Base-by-base conservation (phyloP, 345 rosid species). In the Theobroma cacao region DNA sequence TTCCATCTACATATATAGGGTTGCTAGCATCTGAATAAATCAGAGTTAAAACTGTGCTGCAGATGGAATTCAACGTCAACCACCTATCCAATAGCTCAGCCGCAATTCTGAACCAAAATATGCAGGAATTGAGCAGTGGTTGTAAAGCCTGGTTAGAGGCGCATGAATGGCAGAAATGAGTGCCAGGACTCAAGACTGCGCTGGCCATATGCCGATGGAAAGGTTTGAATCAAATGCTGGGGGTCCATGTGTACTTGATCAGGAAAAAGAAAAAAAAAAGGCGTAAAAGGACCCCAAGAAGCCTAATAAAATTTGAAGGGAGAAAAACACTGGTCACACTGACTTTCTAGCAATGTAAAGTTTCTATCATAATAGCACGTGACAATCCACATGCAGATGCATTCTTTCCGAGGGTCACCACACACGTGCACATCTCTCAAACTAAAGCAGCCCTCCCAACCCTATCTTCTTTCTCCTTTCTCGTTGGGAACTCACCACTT, bases 391-490 rank as follows among this genome's bases (percentile, higher is more conserved):
- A 69, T 79, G 81, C 78, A 47, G 15, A n/a, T 76, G 61, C 75
- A 61, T 8, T 22, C 74, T 82, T 75, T 43, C 0, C 20, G 66
- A 76, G 79, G 84, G 77, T 70, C 79, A 84, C 87, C 82, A 76
- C 81, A 60, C 82, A 81, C 82, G 82, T 73, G 80, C 87, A 67
- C 63, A 20, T 78, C 72, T 80, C 67, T 50, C 31, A 36, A 66
- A 38, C 41, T 33, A 30, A 3, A 30, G 28, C 58, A 43, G 7
- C 65, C 56, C 75, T 61, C 4, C 30, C 52, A 48, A 18, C 72
- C 74, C 72, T 30, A 22, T 73, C 72, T 56, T 30, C 52, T 45
- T 17, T 28, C 1, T 52, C 8, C 12, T 12, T 20, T 31, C 75
- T 28, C 30, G 8, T 55, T 74, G 60, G 66, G 52, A 14, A 40